A percentile compares a stretch with the other conserved stretches of the same genome.
Conservation (phyloP, 352 stramenopile species). For the Paralagenidium karlingii region DNA sequence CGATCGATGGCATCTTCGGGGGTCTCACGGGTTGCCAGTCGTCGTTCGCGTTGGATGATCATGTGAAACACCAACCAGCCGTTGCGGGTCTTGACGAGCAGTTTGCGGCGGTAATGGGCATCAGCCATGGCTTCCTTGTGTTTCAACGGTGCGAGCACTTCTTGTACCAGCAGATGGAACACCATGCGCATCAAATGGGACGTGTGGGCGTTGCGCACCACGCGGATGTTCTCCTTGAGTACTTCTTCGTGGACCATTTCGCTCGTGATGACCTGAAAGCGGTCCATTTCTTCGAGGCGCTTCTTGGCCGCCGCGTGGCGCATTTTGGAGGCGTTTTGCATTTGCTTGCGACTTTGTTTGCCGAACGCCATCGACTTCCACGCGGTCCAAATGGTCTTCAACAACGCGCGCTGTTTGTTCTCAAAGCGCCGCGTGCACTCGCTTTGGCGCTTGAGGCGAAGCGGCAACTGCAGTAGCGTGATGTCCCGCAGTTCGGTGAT, state of each 20-base stretch:
- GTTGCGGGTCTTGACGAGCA: constrained; percentile 13
- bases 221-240: constrained; percentile 61
- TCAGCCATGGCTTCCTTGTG: constrained; percentile 17
- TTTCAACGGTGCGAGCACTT: constrained; percentile 30
- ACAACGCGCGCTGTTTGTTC: constrained; percentile 20
- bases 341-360: constrained; percentile 40
- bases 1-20: too few relatives aligned
- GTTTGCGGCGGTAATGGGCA: constrained; percentile 17
- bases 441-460: constrained; percentile 30
- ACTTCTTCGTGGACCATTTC: constrained; percentile 76
- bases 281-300: constrained; percentile 35
- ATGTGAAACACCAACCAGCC: constrained; percentile 39
- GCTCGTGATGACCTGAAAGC: constrained; percentile 54
- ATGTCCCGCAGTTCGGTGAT: constrained; percentile 56
- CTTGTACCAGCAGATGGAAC: constrained; percentile 27
- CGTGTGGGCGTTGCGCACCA: constrained; percentile 19
- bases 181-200: constrained; percentile 26
- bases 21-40: constrained; percentile 16
- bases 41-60: constrained; percentile 40
- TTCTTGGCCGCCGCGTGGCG: constrained; percentile 33
- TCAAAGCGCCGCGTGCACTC: constrained; percentile 40
- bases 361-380: constrained; percentile 47
- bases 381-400: constrained; percentile 19
- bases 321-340: constrained; percentile 19
- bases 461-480: constrained; percentile 48